phyloP scores from a whole-genome alignment of 345 rosid genomes.

The Bretschneidera sinensis region DNA sequence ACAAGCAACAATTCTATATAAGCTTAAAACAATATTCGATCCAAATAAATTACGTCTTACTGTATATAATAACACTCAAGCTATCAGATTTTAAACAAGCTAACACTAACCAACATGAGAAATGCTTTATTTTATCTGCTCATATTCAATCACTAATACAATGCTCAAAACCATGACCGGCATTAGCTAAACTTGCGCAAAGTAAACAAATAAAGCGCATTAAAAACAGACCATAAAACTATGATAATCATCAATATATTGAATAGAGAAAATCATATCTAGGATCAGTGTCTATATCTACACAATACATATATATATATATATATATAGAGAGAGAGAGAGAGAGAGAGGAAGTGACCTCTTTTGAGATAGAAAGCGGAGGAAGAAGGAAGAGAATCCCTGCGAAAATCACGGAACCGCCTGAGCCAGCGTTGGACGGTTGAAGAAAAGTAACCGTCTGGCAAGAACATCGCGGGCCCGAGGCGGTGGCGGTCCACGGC shows the following conservation, averaged over 20 bases:
- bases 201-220: background rate
- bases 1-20: too few relatives aligned
- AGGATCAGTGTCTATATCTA: too few relatives aligned
- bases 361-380: slow-evolving; percentile 65
- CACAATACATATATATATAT: background rate
- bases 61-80: background rate
- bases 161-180: background rate
- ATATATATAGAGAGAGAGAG: background rate
- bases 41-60: too few relatives aligned
- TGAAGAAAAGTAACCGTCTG: slow-evolving; percentile 59
- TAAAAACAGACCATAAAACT: too few relatives aligned
- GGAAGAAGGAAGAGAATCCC: slow-evolving; percentile 74
- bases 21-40: too few relatives aligned
- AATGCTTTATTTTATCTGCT: too few relatives aligned
- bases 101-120: background rate
- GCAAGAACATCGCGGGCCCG: slow-evolving; percentile 34
- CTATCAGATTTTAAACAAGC: background rate
- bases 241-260: too few relatives aligned
- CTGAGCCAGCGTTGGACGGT: slow-evolving; percentile 54
- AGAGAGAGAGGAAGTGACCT: slow-evolving; percentile 36
- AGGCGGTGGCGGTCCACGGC: slow-evolving; percentile 62
- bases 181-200: background rate
- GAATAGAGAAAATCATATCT: too few relatives aligned
- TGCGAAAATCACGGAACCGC: slow-evolving; percentile 68
- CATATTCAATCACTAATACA: too few relatives aligned